Evolutionary conservation across 805 yeast genomes (phyloP).

Genomic region (Candida maltosa): DNA sequence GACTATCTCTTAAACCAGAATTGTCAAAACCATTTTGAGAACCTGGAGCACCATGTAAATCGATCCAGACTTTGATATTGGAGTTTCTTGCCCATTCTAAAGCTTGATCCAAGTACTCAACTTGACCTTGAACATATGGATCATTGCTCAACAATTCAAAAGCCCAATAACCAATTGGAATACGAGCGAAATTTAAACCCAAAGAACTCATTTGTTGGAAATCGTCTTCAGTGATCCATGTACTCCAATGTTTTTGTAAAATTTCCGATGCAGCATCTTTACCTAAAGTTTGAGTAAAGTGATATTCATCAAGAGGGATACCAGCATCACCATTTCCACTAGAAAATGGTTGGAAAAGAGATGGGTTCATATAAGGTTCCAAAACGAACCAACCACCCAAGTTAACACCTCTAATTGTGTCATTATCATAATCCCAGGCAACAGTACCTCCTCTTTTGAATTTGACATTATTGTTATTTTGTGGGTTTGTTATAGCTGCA

Average conservation of each 20-base stretch:
- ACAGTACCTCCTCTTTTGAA: slow-evolving; percentile 7
- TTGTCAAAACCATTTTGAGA: slow-evolving; percentile 96
- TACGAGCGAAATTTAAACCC: slow-evolving; percentile 83
- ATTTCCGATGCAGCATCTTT: slow-evolving; percentile 48
- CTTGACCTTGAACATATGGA: slow-evolving; percentile 87
- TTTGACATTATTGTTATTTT: background rate
- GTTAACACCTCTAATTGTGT: slow-evolving; percentile 63
- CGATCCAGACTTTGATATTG: slow-evolving; percentile 79
- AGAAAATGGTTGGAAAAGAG: slow-evolving; percentile 55
- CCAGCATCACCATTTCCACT: slow-evolving; percentile 25
- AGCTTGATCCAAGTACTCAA: slow-evolving; percentile 68
- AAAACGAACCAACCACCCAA: slow-evolving; percentile 89
- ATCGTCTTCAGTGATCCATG: slow-evolving; percentile 75
- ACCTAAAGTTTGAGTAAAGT: slow-evolving; percentile 60
- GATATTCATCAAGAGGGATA: slow-evolving; percentile 82
- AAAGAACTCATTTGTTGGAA: slow-evolving; percentile 52
- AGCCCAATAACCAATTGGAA: slow-evolving; percentile 97
- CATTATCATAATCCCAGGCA: slow-evolving; percentile 32
- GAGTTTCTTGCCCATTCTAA: slow-evolving; percentile 67
- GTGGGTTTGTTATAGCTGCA: slow-evolving; percentile 2
- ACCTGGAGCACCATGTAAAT: slow-evolving; percentile 95
- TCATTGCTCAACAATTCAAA: slow-evolving; percentile 59
- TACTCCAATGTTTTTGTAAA: slow-evolving; percentile 69
- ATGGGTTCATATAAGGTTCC: slow-evolving; percentile 85
- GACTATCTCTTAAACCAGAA: slow-evolving; percentile 74